Conservation (phyloP, 192 early-diverging fungal species). For the Oehlia diaphana region DNA sequence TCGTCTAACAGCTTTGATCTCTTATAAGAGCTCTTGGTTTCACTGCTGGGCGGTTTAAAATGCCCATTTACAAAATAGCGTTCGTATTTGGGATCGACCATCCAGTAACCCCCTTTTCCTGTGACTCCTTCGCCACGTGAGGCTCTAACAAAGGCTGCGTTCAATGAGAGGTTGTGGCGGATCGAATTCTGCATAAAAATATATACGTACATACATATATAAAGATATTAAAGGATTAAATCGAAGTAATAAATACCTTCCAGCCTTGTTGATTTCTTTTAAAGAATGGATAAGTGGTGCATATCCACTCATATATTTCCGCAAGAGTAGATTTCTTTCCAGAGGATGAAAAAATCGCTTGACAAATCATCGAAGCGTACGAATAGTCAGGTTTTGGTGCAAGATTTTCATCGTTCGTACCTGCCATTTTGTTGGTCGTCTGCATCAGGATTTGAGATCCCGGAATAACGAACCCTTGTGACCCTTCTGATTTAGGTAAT, state of each 20-base stretch:
- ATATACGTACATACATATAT: not conserved
- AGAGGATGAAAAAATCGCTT: not conserved
- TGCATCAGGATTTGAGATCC: not conserved
- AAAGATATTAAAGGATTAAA: not conserved
- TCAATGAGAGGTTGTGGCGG: slow-evolving; percentile 84
- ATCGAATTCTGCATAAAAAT: slow-evolving; percentile 67
- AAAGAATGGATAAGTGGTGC: not conserved
- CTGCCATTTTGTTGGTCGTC: not conserved
- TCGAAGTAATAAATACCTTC: not conserved
- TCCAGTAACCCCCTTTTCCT: slow-evolving; percentile 72
- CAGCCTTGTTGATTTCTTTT: not conserved
- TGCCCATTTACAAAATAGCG: not conserved
- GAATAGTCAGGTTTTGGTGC: not conserved
- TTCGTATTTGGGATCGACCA: slow-evolving; percentile 44
- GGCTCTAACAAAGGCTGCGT: slow-evolving; percentile 78
- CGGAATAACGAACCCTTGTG: not conserved
- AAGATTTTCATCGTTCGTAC: not conserved
- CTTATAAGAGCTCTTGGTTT: not conserved
- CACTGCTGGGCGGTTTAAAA: not conserved
- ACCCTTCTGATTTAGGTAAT: not conserved
- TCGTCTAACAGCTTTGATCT: not conserved
- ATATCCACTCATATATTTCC: slow-evolving; percentile 11
- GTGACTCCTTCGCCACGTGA: slow-evolving; percentile 51
- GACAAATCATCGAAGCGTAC: slow-evolving; percentile 1
- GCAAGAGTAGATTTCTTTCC: not conserved